phyloP scores from a whole-genome alignment of 1,139 yeast species.

The Geotrichum siamense region DNA sequence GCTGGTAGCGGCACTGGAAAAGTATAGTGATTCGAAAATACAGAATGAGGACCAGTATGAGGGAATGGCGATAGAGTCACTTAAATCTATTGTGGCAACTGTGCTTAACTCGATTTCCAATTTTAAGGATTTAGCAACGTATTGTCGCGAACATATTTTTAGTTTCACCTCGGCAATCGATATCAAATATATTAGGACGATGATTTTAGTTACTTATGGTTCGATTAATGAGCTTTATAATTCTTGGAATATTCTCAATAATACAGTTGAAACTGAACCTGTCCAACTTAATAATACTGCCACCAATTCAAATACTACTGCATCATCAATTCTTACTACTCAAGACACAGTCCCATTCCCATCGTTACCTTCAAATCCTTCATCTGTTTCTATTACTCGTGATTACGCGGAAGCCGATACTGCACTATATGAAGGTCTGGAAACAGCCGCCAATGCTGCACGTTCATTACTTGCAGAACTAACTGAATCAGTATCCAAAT shows the following conservation, averaged over 20 bases:
- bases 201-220: conserved; percentile 63
- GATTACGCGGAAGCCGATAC: conserved; percentile 53
- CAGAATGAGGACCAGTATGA: conserved; percentile 13
- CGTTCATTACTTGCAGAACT: conserved; percentile 73
- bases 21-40: conserved; percentile 4
- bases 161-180: conserved; percentile 42
- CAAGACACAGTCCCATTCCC: conserved; percentile 10
- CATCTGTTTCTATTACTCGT: background rate
- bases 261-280: conserved; percentile 10
- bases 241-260: conserved; percentile 45
- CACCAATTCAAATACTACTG: conserved; percentile 4
- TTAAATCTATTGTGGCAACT: conserved; percentile 14
- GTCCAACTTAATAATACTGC: background rate
- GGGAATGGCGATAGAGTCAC: no score
- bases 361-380: background rate
- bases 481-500: conserved; percentile 65
- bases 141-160: conserved; percentile 24
- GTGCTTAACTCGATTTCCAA: conserved; percentile 15
- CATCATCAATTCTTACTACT: background rate
- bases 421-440: conserved; percentile 66
- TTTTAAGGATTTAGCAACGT: conserved; percentile 20
- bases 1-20: conserved; percentile 26
- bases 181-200: conserved; percentile 62
- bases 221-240: conserved; percentile 69
- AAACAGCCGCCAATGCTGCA: conserved; percentile 67